Conservation (phyloP, 768 basidiomycete genomes). For the Amanita thiersii region DNA sequence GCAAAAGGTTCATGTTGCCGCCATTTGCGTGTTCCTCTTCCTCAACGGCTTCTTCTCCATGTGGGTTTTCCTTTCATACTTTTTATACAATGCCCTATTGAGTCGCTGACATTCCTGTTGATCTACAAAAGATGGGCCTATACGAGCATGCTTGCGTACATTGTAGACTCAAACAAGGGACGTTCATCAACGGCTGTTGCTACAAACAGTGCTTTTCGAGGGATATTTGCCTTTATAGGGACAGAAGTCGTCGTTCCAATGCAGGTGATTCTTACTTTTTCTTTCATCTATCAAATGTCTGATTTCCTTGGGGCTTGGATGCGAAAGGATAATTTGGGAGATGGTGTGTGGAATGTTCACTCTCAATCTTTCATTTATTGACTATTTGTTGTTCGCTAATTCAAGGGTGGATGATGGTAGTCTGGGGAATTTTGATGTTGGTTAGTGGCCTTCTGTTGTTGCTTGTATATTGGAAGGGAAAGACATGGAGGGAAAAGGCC, state of each 20-base stretch:
- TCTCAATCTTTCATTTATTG: not conserved
- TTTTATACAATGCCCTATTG: not conserved
- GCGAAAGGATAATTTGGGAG: slow-evolving; percentile 66
- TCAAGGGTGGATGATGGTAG: slow-evolving; percentile 65
- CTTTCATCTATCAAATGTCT: not conserved
- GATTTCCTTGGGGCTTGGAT: not conserved
- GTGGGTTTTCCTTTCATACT: slow-evolving; percentile 30
- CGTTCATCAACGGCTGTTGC: slow-evolving; percentile 72
- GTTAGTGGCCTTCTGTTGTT: slow-evolving; percentile 47
- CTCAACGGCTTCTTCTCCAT: slow-evolving; percentile 66
- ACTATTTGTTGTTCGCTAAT: slow-evolving; percentile 1
- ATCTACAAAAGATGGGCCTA: slow-evolving; percentile 39
- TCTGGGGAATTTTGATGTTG: slow-evolving; percentile 45
- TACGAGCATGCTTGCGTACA: slow-evolving; percentile 67
- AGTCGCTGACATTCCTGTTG: not conserved
- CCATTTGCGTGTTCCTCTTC: slow-evolving; percentile 66
- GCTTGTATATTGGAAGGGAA: slow-evolving; percentile 54
- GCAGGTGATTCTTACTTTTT: slow-evolving; percentile 30
- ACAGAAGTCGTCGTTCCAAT: slow-evolving; percentile 71
- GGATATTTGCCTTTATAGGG: slow-evolving; percentile 56
- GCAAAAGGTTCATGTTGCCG: slow-evolving; percentile 54
- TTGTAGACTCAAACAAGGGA: slow-evolving; percentile 82
- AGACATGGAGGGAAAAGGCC: slow-evolving; percentile 40
- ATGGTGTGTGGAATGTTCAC: slow-evolving; percentile 36
- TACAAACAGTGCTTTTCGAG: slow-evolving; percentile 70